phyloP scores from a whole-genome alignment of 805 yeast genomes.

The Ogataea ramenticola region DNA sequence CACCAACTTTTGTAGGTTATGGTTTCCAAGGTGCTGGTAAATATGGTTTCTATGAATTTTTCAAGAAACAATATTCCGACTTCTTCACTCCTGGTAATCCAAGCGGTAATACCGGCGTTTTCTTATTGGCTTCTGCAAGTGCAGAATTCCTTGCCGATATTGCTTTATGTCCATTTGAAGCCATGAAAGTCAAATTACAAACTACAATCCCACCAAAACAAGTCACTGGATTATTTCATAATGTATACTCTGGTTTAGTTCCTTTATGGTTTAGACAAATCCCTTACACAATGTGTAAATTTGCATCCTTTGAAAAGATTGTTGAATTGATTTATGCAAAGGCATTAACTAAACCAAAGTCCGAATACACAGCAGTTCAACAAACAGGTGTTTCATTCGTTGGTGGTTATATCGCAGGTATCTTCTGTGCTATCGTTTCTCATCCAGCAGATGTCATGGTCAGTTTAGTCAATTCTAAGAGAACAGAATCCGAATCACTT shows the following conservation, averaged over 20 bases:
- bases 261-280: slow-evolving; percentile 96
- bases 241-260: slow-evolving; percentile 75
- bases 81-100: slow-evolving; percentile 51
- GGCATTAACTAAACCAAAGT: slow-evolving; percentile 60
- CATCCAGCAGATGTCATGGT: slow-evolving; percentile 99
- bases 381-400: slow-evolving; percentile 93
- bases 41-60: slow-evolving; percentile 90
- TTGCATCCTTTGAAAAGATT: slow-evolving; percentile 88
- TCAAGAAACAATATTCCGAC: slow-evolving; percentile 72
- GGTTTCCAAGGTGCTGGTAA: slow-evolving; percentile 96
- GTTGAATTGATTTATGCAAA: slow-evolving; percentile 71
- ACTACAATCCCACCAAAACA: slow-evolving; percentile 83
- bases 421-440: slow-evolving; percentile 89
- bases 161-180: slow-evolving; percentile 88
- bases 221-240: slow-evolving; percentile 54
- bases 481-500: slow-evolving; percentile 54
- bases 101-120: slow-evolving; percentile 66
- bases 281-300: slow-evolving; percentile 98
- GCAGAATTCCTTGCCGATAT: slow-evolving; percentile 94
- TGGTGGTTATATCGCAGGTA: slow-evolving; percentile 97
- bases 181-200: slow-evolving; percentile 90
- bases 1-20: slow-evolving; percentile 90
- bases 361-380: slow-evolving; percentile 60
- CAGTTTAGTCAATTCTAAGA: slow-evolving; percentile 77
- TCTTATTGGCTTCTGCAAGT: slow-evolving; percentile 78